Evolutionary conservation across 345 rosid species (phyloP).

Genomic region (Orychophragmus violaceus): DNA sequence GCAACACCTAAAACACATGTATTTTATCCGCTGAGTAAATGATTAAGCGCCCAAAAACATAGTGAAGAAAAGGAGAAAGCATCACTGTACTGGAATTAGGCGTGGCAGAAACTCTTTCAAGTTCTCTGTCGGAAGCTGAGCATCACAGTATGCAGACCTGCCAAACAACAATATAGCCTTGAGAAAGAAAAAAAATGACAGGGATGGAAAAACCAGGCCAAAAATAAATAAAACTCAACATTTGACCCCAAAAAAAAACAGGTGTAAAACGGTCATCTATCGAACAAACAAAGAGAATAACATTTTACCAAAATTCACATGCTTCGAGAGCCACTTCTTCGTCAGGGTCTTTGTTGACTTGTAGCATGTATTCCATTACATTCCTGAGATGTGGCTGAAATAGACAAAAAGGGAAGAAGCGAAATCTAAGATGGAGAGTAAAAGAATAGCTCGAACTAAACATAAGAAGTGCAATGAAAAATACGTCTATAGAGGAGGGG

Average conservation of each 20-base stretch:
- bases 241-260: background rate
- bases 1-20: constrained; percentile 50
- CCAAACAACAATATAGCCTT: constrained; percentile 26
- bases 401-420: background rate
- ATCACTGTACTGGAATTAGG: constrained; percentile 60
- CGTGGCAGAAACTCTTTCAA: constrained; percentile 81
- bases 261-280: background rate
- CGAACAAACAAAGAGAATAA: background rate
- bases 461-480: constrained; percentile 11
- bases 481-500: constrained; percentile 73
- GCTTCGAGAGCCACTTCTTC: constrained; percentile 98
- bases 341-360: constrained; percentile 83
- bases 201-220: background rate
- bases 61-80: background rate
- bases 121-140: constrained; percentile 65
- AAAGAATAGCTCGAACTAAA: background rate
- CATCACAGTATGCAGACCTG: constrained; percentile 94
- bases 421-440: background rate
- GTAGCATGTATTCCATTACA: constrained; percentile 77
- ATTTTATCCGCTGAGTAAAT: background rate
- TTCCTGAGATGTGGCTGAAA: constrained; percentile 78
- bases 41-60: background rate
- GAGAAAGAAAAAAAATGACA: background rate
- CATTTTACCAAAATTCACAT: constrained; percentile 87
- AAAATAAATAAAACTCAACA: background rate